phyloP scores from a whole-genome alignment of 352 stramenopile species.

The Phytophthora sojae region DNA sequence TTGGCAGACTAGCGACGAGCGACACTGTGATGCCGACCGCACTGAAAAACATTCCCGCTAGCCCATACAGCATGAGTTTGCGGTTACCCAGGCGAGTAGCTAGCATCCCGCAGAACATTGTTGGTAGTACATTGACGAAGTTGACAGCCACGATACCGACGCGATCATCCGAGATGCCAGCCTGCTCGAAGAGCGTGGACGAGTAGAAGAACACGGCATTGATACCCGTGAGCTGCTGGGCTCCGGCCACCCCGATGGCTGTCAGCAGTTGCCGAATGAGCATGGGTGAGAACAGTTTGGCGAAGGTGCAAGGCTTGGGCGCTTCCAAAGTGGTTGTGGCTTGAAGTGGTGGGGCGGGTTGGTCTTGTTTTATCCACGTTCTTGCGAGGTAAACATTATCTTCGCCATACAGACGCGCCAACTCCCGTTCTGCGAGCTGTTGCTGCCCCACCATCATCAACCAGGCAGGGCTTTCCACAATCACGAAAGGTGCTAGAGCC shows the following conservation, averaged over 20 bases:
- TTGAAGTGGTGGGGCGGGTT: not conserved
- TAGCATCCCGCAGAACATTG: not conserved
- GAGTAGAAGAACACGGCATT: conserved; percentile 2
- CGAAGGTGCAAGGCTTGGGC: not conserved
- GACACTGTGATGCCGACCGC: not conserved
- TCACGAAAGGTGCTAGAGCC: not conserved
- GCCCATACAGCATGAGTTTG: not conserved
- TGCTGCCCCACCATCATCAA: not conserved
- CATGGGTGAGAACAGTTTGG: not conserved
- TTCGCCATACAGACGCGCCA: not conserved
- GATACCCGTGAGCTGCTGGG: not conserved
- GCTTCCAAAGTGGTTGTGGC: not conserved
- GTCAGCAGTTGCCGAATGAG: not conserved
- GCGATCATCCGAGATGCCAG: not conserved
- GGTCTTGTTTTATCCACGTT: not conserved
- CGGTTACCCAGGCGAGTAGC: not conserved
- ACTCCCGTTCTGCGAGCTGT: not conserved
- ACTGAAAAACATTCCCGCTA: not conserved
- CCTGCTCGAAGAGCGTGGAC: not conserved
- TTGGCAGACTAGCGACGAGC: not conserved
- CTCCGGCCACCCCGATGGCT: not conserved
- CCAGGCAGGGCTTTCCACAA: not conserved
- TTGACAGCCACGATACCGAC: not conserved
- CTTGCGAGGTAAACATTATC: not conserved
- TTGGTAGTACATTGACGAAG: not conserved